Base-by-base conservation (phyloP, 2,329 filamentous ascomycete species). In the Xylariales sp. region DNA sequence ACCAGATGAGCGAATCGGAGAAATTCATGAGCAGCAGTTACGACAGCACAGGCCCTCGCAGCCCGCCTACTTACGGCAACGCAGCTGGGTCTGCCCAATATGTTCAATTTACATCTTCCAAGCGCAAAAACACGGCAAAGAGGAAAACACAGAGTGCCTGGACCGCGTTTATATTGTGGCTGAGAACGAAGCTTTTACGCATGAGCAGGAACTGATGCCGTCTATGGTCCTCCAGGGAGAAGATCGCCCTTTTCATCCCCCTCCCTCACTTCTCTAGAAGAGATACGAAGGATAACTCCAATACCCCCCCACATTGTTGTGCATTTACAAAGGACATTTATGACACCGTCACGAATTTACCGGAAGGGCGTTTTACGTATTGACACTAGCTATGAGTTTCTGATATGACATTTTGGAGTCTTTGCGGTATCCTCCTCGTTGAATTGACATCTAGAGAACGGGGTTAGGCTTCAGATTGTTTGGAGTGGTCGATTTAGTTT, bases 161-260 rank as follows among this genome's bases (percentile, higher is more conserved):
- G 88, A 89, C 86, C 7, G 84, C 83, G 28, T 90, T 91, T 72
- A 82, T 90, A 58, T 81, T 91, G 63, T 91, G 89, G 89, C 76
- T 91, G 32, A 82, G 88, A 67, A 90, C 88, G n/a, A 82, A 84
- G 67, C 78, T 87, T 39, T 77, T 87, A 54, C 80, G 82, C 6
- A 76, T 84, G 67, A 73, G 78, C 59, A 76, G 76, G 60, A 70
- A 70, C 23, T 69, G 54, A 65, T 41, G 39, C 39, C 14, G 39
- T 12, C 39, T 14, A 12, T 12, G 18, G 10, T n/a, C 3, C 23
- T 58, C 12, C 36, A 30, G 23, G 16, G 32, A 53, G 39, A 57
- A 36, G n/a, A 45, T 23, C n/a, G 12, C 28, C 18, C 4, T 62
- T 52, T 53, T 14, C 12, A 2, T 2, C 23, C 23, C 23, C 23